Evolutionary conservation across 2,329 filamentous ascomycete genomes (phyloP).

Genomic region (Sclerotinia spermophila): DNA sequence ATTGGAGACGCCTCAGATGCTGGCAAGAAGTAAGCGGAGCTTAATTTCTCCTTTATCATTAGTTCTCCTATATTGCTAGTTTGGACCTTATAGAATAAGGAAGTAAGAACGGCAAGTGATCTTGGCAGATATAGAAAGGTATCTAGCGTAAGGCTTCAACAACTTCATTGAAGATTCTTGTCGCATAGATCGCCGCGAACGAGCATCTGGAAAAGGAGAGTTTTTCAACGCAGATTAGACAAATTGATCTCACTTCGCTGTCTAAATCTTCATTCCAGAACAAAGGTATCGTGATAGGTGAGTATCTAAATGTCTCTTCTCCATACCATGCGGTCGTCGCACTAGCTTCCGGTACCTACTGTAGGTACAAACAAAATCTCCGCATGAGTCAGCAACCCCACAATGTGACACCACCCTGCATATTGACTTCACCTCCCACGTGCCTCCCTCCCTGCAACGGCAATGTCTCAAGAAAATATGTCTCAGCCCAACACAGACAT

Average conservation of each 20-base stretch:
- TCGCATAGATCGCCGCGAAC: background rate
- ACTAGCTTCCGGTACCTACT: background rate
- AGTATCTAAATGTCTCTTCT: background rate
- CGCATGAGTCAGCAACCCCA: constrained; percentile 9
- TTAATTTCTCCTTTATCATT: background rate
- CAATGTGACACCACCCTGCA: background rate
- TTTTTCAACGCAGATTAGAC: background rate
- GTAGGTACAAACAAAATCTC: background rate
- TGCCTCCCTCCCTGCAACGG: background rate
- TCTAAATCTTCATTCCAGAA: background rate
- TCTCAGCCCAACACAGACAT: background rate
- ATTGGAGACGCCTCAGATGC: background rate
- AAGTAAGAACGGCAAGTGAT: background rate
- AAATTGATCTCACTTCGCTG: background rate
- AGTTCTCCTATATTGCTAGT: no score
- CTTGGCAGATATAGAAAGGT: background rate
- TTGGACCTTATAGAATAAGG: background rate
- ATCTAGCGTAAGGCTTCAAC: background rate
- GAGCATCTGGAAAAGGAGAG: background rate
- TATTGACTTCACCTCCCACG: background rate
- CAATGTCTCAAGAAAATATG: background rate
- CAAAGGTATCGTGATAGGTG: background rate
- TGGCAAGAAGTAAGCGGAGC: background rate
- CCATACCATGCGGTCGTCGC: background rate
- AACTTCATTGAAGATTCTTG: background rate